phyloP scores from a whole-genome alignment of 2,329 filamentous ascomycete species.

The Iodosphaeria phyllophila region DNA sequence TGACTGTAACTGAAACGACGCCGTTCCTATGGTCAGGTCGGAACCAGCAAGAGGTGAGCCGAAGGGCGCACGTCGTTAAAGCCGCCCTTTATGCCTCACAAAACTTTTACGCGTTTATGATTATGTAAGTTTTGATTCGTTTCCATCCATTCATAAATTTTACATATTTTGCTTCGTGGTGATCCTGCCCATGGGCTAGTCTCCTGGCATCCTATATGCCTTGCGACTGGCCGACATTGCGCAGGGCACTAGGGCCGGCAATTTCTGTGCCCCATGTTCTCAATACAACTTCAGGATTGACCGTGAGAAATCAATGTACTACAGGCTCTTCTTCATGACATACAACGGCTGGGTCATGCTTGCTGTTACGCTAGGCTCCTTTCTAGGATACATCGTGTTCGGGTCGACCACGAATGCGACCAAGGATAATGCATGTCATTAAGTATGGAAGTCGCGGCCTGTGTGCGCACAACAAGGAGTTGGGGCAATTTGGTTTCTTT shows the following conservation, averaged over 20 bases:
- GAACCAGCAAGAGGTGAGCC: slow-evolving; percentile 36
- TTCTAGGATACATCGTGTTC: slow-evolving; percentile 73
- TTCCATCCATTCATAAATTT: neutral
- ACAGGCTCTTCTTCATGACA: slow-evolving; percentile 97
- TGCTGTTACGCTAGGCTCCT: slow-evolving; percentile 72
- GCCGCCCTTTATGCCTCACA: slow-evolving; percentile 74
- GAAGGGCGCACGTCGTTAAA: slow-evolving; percentile 60
- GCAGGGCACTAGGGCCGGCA: too few relatives aligned
- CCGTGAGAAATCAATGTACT: too few relatives aligned
- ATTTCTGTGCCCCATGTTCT: too few relatives aligned
- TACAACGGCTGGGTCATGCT: slow-evolving; percentile 99
- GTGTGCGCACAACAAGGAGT: too few relatives aligned
- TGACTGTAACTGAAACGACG: slow-evolving; percentile 41
- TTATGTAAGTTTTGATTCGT: slow-evolving; percentile 56
- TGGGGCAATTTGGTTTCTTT: neutral
- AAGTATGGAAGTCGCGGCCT: slow-evolving; percentile 8
- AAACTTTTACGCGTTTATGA: slow-evolving; percentile 98
- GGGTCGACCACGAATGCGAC: slow-evolving; percentile 49
- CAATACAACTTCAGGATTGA: too few relatives aligned
- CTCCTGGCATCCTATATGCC: neutral
- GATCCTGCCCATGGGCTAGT: neutral
- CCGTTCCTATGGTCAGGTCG: slow-evolving; percentile 48
- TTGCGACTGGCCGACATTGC: neutral
- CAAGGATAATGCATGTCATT: slow-evolving; percentile 89
- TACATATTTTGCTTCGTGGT: too few relatives aligned